Evolutionary conservation across 257 asterid genomes (phyloP).

Genomic region (Solanum bulbocastanum): DNA sequence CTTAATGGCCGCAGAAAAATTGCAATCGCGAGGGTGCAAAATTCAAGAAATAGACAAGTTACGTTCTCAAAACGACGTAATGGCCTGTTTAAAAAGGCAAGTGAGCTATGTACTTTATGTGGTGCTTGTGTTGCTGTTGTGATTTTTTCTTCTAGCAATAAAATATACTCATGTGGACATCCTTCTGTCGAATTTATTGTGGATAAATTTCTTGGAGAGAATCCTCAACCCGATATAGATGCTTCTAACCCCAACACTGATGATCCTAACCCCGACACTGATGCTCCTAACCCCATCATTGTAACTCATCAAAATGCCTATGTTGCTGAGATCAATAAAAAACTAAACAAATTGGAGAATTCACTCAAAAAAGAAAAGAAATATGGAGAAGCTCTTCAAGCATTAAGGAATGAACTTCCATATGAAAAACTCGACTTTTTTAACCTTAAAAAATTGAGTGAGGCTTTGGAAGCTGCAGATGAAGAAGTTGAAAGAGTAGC

Average conservation of each 20-base stretch:
- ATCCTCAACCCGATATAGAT: background rate
- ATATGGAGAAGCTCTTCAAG: background rate
- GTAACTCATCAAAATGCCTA: background rate
- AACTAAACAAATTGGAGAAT: background rate
- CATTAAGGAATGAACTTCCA: background rate
- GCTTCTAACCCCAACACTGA: background rate
- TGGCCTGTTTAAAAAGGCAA: background rate
- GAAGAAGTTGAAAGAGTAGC: background rate
- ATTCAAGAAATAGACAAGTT: background rate
- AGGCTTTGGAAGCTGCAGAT: background rate
- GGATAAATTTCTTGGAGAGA: background rate
- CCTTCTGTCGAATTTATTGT: background rate
- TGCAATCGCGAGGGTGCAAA: background rate
- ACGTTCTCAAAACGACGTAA: background rate
- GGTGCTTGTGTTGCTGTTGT: background rate
- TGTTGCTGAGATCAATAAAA: background rate
- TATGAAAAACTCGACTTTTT: background rate
- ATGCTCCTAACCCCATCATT: background rate
- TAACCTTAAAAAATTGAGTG: background rate
- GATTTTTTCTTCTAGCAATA: background rate
- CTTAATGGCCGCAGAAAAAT: background rate
- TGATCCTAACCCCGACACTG: background rate
- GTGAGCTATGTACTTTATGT: background rate
- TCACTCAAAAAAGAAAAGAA: background rate
- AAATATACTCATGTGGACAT: background rate